Conservation (phyloP, 371 early-diverging fungal species). For the Mortierella sp. region DNA sequence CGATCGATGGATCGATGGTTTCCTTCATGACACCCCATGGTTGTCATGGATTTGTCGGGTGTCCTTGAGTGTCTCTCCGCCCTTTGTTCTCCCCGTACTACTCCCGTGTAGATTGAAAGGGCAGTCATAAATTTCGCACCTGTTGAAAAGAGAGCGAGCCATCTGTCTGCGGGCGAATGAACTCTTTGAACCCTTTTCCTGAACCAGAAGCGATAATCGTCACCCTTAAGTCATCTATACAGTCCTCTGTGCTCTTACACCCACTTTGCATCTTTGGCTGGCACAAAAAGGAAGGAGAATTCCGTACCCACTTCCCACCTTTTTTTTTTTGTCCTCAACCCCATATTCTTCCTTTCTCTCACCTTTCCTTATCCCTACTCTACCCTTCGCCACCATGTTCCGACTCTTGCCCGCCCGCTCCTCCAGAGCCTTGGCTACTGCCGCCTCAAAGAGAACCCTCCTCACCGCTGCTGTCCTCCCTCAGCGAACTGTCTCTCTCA, state of each 20-base stretch:
- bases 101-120: not conserved
- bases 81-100: not conserved
- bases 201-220: too few species aligned
- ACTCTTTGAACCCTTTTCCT: not conserved
- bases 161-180: constrained; percentile 1
- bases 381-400: constrained; percentile 19
- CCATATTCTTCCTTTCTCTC: not conserved
- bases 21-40: not conserved
- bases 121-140: constrained; percentile 35
- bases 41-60: not conserved
- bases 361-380: not conserved
- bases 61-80: not conserved
- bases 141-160: constrained; percentile 50
- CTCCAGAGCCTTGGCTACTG: constrained; percentile 12
- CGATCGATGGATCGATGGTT: constrained; percentile 3
- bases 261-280: not conserved
- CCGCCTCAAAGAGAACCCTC: constrained; percentile 34
- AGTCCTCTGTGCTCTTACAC: not conserved
- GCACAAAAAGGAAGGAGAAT: not conserved
- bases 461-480: constrained; percentile 21
- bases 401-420: constrained; percentile 33
- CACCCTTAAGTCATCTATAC: constrained; percentile 12
- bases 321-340: not conserved
- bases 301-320: not conserved
- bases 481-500: constrained; percentile 12